Conservation (phyloP, 257 asterid genomes). For the Coffea eugenioides region DNA sequence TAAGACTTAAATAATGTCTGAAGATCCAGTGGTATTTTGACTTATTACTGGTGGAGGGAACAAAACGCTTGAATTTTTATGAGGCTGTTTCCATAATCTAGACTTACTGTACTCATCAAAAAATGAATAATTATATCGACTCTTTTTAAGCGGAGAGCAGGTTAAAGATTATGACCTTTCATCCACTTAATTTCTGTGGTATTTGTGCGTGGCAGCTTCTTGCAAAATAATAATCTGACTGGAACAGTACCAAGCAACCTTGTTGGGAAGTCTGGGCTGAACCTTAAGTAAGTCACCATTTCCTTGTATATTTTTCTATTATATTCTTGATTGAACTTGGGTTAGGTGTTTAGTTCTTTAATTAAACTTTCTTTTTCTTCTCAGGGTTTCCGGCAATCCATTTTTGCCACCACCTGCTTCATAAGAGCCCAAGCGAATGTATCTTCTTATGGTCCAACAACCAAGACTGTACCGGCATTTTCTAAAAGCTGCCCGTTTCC, state of each 20-base stretch:
- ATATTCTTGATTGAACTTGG: conserved; percentile 12
- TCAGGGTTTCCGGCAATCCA: conserved; percentile 81
- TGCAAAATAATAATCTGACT: conserved; percentile 86
- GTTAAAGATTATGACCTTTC: neutral
- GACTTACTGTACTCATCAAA: too few species aligned
- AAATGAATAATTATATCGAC: neutral
- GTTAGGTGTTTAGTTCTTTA: conserved; percentile 14
- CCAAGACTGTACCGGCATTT: conserved; percentile 13
- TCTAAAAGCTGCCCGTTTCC: neutral
- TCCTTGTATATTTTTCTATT: neutral
- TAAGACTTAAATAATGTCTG: neutral
- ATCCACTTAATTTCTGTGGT: neutral
- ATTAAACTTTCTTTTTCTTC: conserved; percentile 13
- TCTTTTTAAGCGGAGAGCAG: neutral
- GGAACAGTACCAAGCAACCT: conserved; percentile 75
- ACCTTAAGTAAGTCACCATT: conserved; percentile 47
- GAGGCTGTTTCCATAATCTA: too few species aligned
- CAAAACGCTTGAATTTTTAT: too few species aligned
- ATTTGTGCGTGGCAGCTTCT: conserved; percentile 39
- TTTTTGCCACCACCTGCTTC: conserved; percentile 44
- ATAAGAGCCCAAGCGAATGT: conserved; percentile 26
- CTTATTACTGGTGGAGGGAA: neutral
- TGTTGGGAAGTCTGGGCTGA: conserved; percentile 47
- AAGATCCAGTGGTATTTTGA: neutral
- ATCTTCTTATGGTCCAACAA: conserved; percentile 6